A percentile compares a stretch with the other conserved stretches of the same genome.
Evolutionary conservation across 495 filamentous ascomycete genomes (phyloP).

Genomic region (Annulohypoxylon stygium): DNA sequence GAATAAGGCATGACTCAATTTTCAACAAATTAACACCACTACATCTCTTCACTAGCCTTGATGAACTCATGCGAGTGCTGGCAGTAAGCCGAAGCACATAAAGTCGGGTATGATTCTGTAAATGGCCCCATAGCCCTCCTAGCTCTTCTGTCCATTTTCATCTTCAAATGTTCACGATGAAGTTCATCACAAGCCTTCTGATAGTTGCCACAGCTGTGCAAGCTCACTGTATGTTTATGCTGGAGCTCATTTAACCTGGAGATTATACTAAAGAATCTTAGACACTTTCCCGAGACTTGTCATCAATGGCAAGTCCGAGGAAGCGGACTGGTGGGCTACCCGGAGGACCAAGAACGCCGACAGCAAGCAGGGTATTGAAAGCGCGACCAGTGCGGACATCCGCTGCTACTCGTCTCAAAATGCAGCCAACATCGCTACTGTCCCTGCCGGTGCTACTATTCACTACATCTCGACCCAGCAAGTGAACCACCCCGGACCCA

Average conservation of each 20-base stretch:
- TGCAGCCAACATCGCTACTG: constrained; percentile 54
- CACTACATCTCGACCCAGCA: constrained; percentile 62
- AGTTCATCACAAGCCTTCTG: constrained; percentile 47
- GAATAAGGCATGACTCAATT: constrained; percentile 29
- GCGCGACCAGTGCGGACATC: constrained; percentile 59
- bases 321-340: constrained; percentile 58
- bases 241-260: background rate
- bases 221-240: constrained; percentile 51
- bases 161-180: constrained; percentile 36
- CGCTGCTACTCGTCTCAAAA: constrained; percentile 60
- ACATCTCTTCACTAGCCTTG: background rate
- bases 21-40: constrained; percentile 34
- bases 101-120: background rate
- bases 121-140: background rate
- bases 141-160: background rate
- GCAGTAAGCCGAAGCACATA: constrained; percentile 21
- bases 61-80: background rate
- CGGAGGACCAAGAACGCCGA: constrained; percentile 58
- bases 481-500: constrained; percentile 63
- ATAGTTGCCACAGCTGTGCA: constrained; percentile 49
- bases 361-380: constrained; percentile 57
- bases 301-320: constrained; percentile 56
- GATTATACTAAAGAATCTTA: constrained; percentile 22
- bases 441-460: constrained; percentile 60
- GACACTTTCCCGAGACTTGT: constrained; percentile 59